Conservation (phyloP, 345 rosid species). For the Citrus medica region DNA sequence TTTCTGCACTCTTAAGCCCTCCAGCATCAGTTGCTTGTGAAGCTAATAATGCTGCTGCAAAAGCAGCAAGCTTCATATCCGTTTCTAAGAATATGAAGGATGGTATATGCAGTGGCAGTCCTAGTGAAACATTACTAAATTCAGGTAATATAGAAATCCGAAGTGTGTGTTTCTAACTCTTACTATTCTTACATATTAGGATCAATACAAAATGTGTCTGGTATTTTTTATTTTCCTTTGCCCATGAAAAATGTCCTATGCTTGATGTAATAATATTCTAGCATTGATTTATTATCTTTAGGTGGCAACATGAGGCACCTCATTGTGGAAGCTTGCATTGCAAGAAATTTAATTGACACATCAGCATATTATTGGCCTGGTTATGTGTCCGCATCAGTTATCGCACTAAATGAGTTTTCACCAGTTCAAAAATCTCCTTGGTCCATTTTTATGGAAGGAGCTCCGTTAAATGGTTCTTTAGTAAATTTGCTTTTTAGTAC, state of each 20-base stretch:
- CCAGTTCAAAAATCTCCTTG: constrained; percentile 49
- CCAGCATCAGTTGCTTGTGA: constrained; percentile 42
- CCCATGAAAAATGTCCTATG: background rate
- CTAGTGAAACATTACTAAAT: constrained; percentile 18
- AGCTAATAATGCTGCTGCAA: constrained; percentile 52
- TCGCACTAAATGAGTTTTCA: constrained; percentile 33
- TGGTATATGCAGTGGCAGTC: constrained; percentile 21
- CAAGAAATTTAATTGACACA: constrained; percentile 56
- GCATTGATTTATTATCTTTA: constrained; percentile 19
- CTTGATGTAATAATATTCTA: constrained; percentile 4
- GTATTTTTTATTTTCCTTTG: background rate
- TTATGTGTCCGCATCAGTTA: constrained; percentile 41
- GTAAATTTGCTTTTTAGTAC: constrained; percentile 38
- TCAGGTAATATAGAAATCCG: constrained; percentile 30
- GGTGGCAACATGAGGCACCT: constrained; percentile 72
- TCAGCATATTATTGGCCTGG: constrained; percentile 64
- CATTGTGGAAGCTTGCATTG: constrained; percentile 71
- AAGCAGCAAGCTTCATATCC: constrained; percentile 44
- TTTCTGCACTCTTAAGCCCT: constrained; percentile 51
- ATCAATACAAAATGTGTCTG: background rate
- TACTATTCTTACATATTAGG: background rate
- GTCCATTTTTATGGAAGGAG: constrained; percentile 56
- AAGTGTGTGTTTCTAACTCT: background rate
- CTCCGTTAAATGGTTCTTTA: constrained; percentile 41
- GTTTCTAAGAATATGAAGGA: constrained; percentile 26